Evolutionary conservation across 2,329 filamentous ascomycete species (phyloP).

Genomic region (Pochonia chlamydosporia): DNA sequence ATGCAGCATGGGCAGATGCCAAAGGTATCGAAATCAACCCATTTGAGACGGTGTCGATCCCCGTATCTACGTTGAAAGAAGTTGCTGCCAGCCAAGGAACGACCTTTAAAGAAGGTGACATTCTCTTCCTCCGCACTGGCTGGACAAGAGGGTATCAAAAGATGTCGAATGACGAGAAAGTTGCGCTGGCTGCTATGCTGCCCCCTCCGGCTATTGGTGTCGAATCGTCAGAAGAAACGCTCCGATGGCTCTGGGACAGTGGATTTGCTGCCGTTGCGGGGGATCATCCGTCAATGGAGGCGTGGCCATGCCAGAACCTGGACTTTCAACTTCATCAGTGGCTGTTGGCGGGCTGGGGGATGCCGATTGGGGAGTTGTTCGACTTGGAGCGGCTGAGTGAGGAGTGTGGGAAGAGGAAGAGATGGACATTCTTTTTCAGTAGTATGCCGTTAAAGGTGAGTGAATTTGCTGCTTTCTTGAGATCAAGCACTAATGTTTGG

Average conservation of each 20-base stretch:
- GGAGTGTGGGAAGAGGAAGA: constrained; percentile 23
- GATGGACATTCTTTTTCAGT: constrained; percentile 36
- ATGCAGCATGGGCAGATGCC: constrained; percentile 35
- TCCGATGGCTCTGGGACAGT: constrained; percentile 54
- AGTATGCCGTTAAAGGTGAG: constrained; percentile 29
- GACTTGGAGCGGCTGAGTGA: constrained; percentile 33
- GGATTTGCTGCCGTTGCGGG: constrained; percentile 49
- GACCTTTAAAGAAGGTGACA: constrained; percentile 43
- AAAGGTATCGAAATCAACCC: constrained; percentile 29
- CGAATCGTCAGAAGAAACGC: constrained; percentile 38
- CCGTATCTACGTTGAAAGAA: constrained; percentile 33
- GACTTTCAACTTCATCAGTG: constrained; percentile 35
- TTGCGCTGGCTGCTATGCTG: constrained; percentile 23
- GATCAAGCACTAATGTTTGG: background rate
- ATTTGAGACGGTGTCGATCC: constrained; percentile 36
- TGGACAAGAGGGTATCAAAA: constrained; percentile 39
- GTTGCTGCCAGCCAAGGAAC: constrained; percentile 38
- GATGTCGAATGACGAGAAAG: constrained; percentile 29
- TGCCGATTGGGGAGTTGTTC: constrained; percentile 45
- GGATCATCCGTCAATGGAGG: constrained; percentile 48
- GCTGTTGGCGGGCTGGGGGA: constrained; percentile 43
- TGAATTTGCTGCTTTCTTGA: background rate
- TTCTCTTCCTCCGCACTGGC: constrained; percentile 50
- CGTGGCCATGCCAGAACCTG: constrained; percentile 32
- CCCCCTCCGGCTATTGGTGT: constrained; percentile 33